Evolutionary conservation across 2,329 filamentous ascomycete species (phyloP).

Genomic region (Pestalotiopsis sp.): DNA sequence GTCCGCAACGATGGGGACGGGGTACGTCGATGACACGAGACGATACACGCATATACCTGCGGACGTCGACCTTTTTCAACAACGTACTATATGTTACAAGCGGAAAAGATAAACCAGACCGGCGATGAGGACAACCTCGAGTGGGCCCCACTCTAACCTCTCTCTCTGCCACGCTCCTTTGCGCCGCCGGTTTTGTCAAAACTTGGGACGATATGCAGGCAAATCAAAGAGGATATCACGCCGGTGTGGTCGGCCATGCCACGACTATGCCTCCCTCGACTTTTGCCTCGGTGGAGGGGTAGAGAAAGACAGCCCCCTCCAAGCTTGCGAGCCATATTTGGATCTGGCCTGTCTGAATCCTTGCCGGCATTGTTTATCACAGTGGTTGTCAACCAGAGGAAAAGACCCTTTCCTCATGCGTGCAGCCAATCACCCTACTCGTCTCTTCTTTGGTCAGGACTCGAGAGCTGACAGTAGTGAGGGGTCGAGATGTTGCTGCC

Average conservation of each 20-base stretch:
- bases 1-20: neutral
- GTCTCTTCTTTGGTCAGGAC: neutral
- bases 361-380: neutral
- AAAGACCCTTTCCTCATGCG: neutral
- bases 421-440: neutral
- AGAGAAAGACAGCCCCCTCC: neutral
- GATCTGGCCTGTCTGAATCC: neutral
- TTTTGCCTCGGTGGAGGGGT: neutral
- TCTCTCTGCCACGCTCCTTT: too few species aligned
- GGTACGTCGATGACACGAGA: neutral
- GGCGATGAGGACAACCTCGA: neutral
- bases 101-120: neutral
- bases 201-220: constrained; percentile 2
- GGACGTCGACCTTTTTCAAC: neutral
- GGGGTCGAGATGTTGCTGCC: neutral
- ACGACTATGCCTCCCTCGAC: neutral
- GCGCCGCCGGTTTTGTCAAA: neutral
- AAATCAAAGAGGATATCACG: constrained; percentile 3
- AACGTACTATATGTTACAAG: neutral
- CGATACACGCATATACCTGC: neutral
- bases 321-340: neutral
- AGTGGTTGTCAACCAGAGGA: neutral
- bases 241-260: constrained; percentile 1
- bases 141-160: neutral
- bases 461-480: neutral